Evolutionary conservation across 2,329 filamentous ascomycete species (phyloP).

Genomic region (Ustulina deusta): DNA sequence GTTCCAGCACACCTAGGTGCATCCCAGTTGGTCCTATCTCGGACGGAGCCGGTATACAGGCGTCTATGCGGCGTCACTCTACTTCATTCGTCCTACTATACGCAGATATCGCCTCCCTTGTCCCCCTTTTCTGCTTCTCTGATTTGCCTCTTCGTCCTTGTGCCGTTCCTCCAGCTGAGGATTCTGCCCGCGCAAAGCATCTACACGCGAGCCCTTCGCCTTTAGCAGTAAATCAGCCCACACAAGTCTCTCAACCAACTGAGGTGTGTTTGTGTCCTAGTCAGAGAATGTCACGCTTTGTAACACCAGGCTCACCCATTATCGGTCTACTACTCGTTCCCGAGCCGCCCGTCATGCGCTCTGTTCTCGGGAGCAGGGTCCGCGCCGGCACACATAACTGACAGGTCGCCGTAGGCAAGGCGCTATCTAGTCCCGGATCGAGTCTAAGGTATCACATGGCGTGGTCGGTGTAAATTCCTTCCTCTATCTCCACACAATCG

Average conservation of each 20-base stretch:
- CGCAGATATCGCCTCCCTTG: constrained; percentile 10
- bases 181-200: constrained; percentile 18
- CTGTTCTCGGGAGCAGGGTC: neutral
- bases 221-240: neutral
- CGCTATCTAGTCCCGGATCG: constrained; percentile 5
- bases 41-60: constrained; percentile 1
- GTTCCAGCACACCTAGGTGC: neutral
- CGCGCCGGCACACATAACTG: neutral
- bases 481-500: too few relatives aligned
- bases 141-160: constrained; percentile 32
- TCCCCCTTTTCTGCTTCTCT: constrained; percentile 16
- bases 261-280: neutral
- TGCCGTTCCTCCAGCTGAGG: constrained; percentile 13
- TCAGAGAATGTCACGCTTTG: neutral
- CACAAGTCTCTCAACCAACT: neutral
- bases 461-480: neutral
- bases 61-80: constrained; percentile 24
- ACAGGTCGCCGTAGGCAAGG: constrained; percentile 3
- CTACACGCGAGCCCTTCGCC: neutral
- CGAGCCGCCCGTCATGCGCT: neutral
- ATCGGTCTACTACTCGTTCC: neutral
- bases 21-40: neutral
- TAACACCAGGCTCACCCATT: neutral
- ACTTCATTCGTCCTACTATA: constrained; percentile 5
- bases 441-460: neutral